Base-by-base conservation (phyloP, 441 rosid genomes). In the Heliophila coronopifolia region DNA sequence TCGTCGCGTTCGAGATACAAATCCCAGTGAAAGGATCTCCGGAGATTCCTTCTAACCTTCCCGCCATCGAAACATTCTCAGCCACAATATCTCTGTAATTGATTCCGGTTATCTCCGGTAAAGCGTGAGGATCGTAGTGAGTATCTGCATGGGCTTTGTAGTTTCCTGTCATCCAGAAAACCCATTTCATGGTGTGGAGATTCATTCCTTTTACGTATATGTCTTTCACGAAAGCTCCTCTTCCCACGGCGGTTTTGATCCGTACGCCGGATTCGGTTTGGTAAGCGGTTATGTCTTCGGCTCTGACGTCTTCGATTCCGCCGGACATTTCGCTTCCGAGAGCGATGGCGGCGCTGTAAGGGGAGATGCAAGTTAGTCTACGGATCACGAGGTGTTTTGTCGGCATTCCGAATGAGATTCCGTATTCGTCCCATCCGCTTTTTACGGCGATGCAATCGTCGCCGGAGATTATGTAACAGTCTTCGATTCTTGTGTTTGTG, bases 311-410 rank as follows among this genome's bases (percentile, higher is more conserved):
- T 48, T 66, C 59, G 42, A 81, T 81, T 7, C 89, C 89, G 1
- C 85, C 89, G 2, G 89, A 81, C 89, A 81, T 81, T 55, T 81
- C 85, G 55, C 89, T 81, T 7, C 85, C 89, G 1, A 81, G 58
- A 0, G 85, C 83, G 2, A 81, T 81, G 37, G 81, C 73, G 2
- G 89, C 89, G 39, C 85, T 78, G 67, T 75, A 76, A 0, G 89
- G 89, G 0, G 89, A 81, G 4, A 78, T 65, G 40, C 89, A 81
- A 0, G 83, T 78, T 20, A 81, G 66, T 56, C 85, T 52, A 51
- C 71, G 71, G 66, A 66, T 66, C 3, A 59, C 1, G 28, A 66
- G 61, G 8, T 66, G 70, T 7, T 46, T 67, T 0, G 89, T 78
- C 8, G 89, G 89, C 89, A 81, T 81, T 1, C 81, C 83, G 10